Evolutionary conservation across 2,329 filamentous ascomycete species (phyloP).

Genomic region (Camptophora hylomeconis): DNA sequence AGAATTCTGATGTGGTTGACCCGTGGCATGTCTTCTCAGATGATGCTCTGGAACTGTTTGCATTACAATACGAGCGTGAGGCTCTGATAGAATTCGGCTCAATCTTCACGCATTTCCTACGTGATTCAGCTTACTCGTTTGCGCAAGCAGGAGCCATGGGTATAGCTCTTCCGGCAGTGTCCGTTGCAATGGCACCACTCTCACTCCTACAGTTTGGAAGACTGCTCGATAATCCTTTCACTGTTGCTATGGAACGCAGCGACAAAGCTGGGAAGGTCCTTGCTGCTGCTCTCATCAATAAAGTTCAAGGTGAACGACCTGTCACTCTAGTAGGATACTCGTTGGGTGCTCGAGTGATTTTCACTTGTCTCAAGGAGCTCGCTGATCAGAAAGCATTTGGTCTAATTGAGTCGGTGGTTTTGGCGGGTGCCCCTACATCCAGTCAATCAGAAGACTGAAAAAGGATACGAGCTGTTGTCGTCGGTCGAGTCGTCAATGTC

Average conservation of each 20-base stretch:
- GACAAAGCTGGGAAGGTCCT: conserved; percentile 60
- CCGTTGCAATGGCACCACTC: conserved; percentile 52
- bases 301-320: conserved; percentile 58
- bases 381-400: conserved; percentile 63
- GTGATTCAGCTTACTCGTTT: conserved; percentile 56
- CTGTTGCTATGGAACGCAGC: conserved; percentile 52
- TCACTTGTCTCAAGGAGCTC: conserved; percentile 56
- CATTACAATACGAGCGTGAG: conserved; percentile 61
- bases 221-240: conserved; percentile 60
- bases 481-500: conserved; percentile 63
- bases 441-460: conserved; percentile 55
- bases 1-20: conserved; percentile 48
- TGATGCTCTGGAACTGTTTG: conserved; percentile 53
- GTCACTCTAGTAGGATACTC: conserved; percentile 62
- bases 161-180: conserved; percentile 48
- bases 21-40: conserved; percentile 59
- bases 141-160: conserved; percentile 60
- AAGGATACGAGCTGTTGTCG: conserved; percentile 55
- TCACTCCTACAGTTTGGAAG: conserved; percentile 46
- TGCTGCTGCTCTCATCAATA: conserved; percentile 61
- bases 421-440: conserved; percentile 61
- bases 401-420: conserved; percentile 58
- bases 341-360: conserved; percentile 60
- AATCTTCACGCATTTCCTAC: conserved; percentile 56
- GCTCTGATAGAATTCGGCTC: conserved; percentile 56